These are phyloP conservation scores for Liquidambar formosana DNA, from an alignment of 164 flowering plant species.

Conservation along the genomic window DNA sequence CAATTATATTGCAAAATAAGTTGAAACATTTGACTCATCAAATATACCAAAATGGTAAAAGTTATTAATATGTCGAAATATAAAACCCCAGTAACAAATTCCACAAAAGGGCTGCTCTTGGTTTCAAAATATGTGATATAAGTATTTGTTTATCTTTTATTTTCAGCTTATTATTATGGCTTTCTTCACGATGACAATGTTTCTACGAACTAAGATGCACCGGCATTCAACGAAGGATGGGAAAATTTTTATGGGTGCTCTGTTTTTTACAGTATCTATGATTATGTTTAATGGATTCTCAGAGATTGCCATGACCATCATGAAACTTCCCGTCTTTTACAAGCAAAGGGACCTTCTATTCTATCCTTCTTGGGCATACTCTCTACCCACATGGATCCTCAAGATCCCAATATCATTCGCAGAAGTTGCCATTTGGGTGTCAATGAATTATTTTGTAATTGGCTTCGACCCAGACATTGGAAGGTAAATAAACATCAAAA, in stretches of 20 bases:
- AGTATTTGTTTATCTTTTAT: neutral
- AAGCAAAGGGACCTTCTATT: conserved; percentile 57
- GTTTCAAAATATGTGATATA: too few relatives aligned
- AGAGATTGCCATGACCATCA: conserved; percentile 51
- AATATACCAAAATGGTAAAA: too few relatives aligned
- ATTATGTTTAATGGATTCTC: conserved; percentile 52
- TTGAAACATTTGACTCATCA: too few relatives aligned
- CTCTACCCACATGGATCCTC: conserved; percentile 40
- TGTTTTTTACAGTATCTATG: conserved; percentile 38
- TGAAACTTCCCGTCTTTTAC: conserved; percentile 53
- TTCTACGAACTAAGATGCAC: neutral
- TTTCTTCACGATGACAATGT: neutral
- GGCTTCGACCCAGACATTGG: conserved; percentile 54
- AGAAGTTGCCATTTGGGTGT: conserved; percentile 54
- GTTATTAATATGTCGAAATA: too few relatives aligned
- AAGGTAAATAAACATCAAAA: conserved; percentile 30
- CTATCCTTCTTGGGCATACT: conserved; percentile 47
- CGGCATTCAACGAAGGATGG: conserved; percentile 15
- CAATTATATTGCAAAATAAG: too few relatives aligned
- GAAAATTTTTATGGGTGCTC: conserved; percentile 29
- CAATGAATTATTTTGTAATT: conserved; percentile 49
- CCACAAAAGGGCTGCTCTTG: too few relatives aligned
- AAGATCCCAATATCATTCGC: conserved; percentile 52
- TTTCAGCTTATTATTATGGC: neutral
- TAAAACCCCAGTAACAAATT: too few relatives aligned